Evolutionary conservation across 768 basidiomycete species (phyloP).

Genomic region (Lentinula sp.): DNA sequence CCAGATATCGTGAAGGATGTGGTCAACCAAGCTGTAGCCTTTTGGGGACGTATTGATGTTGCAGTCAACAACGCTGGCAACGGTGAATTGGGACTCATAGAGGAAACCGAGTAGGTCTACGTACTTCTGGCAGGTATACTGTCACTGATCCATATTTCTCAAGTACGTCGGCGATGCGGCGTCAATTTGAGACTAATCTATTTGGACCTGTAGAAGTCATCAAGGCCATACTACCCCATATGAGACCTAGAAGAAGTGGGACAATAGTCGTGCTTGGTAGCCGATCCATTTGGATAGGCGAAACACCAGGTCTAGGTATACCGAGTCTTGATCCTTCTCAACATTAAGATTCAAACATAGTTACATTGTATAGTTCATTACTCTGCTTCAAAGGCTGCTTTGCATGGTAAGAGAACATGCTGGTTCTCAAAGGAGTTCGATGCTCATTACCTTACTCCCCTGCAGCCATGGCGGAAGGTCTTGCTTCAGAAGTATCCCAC

Average conservation of each 20-base stretch:
- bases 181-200: constrained; percentile 43
- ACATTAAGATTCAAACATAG: too few species aligned
- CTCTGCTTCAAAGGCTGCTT: constrained; percentile 1
- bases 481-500: neutral
- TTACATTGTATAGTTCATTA: neutral
- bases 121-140: neutral
- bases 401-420: neutral
- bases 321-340: neutral
- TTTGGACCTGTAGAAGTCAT: constrained; percentile 52
- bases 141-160: neutral
- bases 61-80: constrained; percentile 62
- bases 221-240: constrained; percentile 42
- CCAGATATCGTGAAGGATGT: constrained; percentile 33
- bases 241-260: constrained; percentile 38
- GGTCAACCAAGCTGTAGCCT: constrained; percentile 34
- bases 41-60: constrained; percentile 55
- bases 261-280: constrained; percentile 50
- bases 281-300: constrained; percentile 45
- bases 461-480: neutral
- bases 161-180: constrained; percentile 7
- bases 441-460: neutral
- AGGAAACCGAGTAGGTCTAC: constrained; percentile 47
- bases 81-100: constrained; percentile 38
- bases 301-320: constrained; percentile 16
- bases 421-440: neutral